phyloP scores from a whole-genome alignment of 345 rosid genomes.

The Salix caprea region DNA sequence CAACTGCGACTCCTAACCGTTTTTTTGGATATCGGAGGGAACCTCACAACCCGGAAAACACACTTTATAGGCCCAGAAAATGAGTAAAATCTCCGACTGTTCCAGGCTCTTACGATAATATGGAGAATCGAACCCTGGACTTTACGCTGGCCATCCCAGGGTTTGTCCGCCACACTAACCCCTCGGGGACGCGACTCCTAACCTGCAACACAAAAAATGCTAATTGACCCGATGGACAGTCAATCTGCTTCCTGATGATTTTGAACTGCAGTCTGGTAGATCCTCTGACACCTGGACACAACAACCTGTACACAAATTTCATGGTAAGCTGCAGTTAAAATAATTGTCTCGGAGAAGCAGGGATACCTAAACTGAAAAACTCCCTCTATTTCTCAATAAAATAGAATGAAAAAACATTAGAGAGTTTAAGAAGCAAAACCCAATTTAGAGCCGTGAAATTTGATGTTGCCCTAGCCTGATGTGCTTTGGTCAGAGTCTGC shows the following conservation, averaged over 20 bases:
- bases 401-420: background rate
- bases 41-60: no score
- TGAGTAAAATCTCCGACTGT: no score
- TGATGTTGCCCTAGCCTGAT: slow-evolving; percentile 10
- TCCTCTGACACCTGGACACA: slow-evolving; percentile 2
- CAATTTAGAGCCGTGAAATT: slow-evolving; percentile 22
- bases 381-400: background rate
- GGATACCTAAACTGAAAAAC: slow-evolving; percentile 53
- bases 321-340: slow-evolving; percentile 27
- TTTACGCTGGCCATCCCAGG: no score
- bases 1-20: no score
- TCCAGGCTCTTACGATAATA: no score
- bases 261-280: background rate
- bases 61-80: no score
- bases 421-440: slow-evolving; percentile 23
- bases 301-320: slow-evolving; percentile 38
- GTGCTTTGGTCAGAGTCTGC: slow-evolving; percentile 21
- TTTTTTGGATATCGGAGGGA: no score
- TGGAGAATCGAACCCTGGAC: no score
- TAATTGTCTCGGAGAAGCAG: slow-evolving; percentile 30
- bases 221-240: background rate
- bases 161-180: no score
- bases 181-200: no score
- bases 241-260: background rate
- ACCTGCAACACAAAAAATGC: background rate